A percentile compares a stretch with the other conserved stretches of the same genome.
These are phyloP conservation scores for Kodamaea jinghongensis DNA, from an alignment of 805 yeast genomes.

Conservation along the genomic window DNA sequence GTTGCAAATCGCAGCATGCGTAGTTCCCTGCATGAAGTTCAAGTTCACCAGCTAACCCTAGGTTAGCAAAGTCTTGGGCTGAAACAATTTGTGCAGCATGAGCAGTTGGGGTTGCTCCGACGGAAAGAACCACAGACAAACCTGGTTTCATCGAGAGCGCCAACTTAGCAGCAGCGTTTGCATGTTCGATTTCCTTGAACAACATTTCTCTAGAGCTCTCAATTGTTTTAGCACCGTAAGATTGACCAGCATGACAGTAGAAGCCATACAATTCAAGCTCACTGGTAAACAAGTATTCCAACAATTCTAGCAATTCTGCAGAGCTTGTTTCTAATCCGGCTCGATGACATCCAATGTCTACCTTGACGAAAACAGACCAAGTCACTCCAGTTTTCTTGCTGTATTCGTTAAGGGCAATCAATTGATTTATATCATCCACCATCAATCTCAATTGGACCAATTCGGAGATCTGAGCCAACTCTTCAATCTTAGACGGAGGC, in stretches of 20 bases:
- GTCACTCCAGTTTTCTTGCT: conserved; percentile 24
- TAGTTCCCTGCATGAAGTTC: conserved; percentile 86
- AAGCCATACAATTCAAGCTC: conserved; percentile 54
- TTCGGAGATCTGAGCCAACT: conserved; percentile 43
- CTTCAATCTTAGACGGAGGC: conserved; percentile 47
- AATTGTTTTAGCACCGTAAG: conserved; percentile 49
- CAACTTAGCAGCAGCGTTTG: conserved; percentile 48
- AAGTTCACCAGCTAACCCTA: conserved; percentile 37
- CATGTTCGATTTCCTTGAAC: conserved; percentile 56
- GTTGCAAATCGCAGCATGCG: conserved; percentile 71
- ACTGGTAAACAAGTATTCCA: conserved; percentile 29
- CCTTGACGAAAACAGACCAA: conserved; percentile 68
- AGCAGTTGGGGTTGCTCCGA: conserved; percentile 82
- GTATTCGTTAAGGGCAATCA: conserved; percentile 45
- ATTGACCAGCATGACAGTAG: conserved; percentile 79
- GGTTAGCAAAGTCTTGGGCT: conserved; percentile 16
- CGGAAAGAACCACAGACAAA: conserved; percentile 51
- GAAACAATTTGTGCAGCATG: conserved; percentile 47
- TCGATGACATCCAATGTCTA: conserved; percentile 68
- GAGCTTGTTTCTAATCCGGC: conserved; percentile 52
- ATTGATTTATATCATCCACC: conserved; percentile 60
- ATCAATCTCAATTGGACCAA: conserved; percentile 50
- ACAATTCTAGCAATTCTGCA: conserved; percentile 32
- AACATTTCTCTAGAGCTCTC: conserved; percentile 48
- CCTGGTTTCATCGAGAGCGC: conserved; percentile 35